phyloP scores from a whole-genome alignment of 176 grass and related monocot genomes.

The Echinochloa phyllopogon region DNA sequence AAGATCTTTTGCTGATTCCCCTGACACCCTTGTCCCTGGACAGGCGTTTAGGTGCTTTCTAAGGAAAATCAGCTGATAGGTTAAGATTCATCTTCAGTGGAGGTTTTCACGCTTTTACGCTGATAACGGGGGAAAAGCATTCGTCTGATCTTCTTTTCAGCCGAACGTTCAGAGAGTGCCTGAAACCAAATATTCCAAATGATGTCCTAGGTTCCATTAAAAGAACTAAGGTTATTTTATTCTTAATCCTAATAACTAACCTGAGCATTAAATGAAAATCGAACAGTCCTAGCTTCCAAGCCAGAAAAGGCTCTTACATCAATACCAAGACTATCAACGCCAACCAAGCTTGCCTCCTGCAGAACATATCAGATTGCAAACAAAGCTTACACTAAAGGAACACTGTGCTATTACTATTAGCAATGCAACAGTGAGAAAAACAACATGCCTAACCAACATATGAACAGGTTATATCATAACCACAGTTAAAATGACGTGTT shows the following conservation, averaged over 20 bases:
- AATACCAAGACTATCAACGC: slow-evolving; percentile 83
- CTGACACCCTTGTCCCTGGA: slow-evolving; percentile 5
- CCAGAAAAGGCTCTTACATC: slow-evolving; percentile 90
- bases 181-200: slow-evolving; percentile 44
- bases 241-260: slow-evolving; percentile 47
- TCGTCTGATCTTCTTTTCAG: slow-evolving; percentile 89
- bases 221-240: neutral
- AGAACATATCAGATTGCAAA: slow-evolving; percentile 37
- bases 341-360: slow-evolving; percentile 83
- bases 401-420: neutral
- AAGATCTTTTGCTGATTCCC: slow-evolving; percentile 27
- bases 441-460: neutral
- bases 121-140: slow-evolving; percentile 77
- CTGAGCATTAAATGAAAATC: slow-evolving; percentile 84
- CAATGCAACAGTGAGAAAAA: slow-evolving; percentile 16
- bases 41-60: neutral
- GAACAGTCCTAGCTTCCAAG: slow-evolving; percentile 70
- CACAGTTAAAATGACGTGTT: neutral
- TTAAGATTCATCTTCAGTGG: slow-evolving; percentile 54
- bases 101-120: slow-evolving; percentile 57
- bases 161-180: slow-evolving; percentile 76
- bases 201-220: slow-evolving; percentile 5
- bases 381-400: slow-evolving; percentile 6
- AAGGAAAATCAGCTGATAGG: slow-evolving; percentile 38
- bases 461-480: neutral